phyloP scores from a whole-genome alignment of 2,329 filamentous ascomycete genomes.

The Lasiodiplodia gonubiensis region DNA sequence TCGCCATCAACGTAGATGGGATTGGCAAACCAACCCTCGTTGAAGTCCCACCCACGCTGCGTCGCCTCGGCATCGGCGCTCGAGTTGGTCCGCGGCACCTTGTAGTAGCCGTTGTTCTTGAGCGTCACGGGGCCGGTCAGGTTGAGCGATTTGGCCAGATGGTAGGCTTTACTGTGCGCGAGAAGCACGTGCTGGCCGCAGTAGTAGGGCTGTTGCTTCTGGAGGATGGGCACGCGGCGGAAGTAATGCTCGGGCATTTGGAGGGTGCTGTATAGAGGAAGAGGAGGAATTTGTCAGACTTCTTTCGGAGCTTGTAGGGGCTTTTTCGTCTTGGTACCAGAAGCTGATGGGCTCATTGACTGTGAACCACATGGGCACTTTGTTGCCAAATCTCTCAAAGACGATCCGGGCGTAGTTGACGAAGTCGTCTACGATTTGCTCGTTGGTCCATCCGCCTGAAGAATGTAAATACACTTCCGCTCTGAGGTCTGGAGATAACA shows the following conservation, averaged over 20 bases:
- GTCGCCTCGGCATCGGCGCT: conserved; percentile 42
- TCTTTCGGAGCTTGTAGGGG: neutral
- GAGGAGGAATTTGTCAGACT: neutral
- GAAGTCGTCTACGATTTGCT: conserved; percentile 44
- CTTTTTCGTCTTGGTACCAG: conserved; percentile 29
- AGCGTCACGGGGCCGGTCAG: conserved; percentile 43
- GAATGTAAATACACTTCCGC: neutral
- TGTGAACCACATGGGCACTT: conserved; percentile 50
- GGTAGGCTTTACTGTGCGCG: conserved; percentile 46
- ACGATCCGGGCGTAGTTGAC: conserved; percentile 48
- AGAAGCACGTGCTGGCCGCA: conserved; percentile 48
- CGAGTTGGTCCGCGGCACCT: conserved; percentile 44
- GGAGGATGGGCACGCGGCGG: conserved; percentile 43
- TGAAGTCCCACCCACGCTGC: conserved; percentile 46
- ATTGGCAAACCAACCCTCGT: conserved; percentile 50
- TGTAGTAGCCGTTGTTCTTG: conserved; percentile 48
- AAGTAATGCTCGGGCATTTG: conserved; percentile 40
- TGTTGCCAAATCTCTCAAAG: conserved; percentile 47
- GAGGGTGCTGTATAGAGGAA: neutral
- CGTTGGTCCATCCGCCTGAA: conserved; percentile 43
- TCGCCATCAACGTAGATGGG: conserved; percentile 54
- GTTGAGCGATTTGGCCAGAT: conserved; percentile 52
- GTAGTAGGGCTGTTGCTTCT: conserved; percentile 40
- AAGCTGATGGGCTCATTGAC: conserved; percentile 50
- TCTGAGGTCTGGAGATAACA: accelerated